Evolutionary conservation across 2,329 filamentous ascomycete species (phyloP).

Genomic region (Gremmenia infestans): DNA sequence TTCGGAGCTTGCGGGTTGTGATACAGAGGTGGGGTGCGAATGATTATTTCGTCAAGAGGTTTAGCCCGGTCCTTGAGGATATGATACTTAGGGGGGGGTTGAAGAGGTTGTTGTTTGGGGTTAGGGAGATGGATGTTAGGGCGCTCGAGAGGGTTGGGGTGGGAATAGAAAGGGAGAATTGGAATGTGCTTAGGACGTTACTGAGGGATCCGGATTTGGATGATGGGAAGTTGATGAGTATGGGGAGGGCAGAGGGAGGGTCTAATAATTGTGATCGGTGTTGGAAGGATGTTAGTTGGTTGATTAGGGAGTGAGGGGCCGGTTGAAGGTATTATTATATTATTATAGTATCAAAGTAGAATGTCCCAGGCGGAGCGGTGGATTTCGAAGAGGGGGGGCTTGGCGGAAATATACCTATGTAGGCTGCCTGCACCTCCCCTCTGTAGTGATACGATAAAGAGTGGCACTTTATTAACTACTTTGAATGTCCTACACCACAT

Average conservation of each 20-base stretch:
- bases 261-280: not conserved
- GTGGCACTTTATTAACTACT: too few species aligned
- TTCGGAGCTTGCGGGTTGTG: slow-evolving; percentile 15
- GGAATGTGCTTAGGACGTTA: slow-evolving; percentile 12
- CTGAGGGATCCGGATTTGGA: slow-evolving; percentile 24
- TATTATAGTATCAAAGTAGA: not conserved
- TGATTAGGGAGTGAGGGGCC: slow-evolving; percentile 6
- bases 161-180: slow-evolving; percentile 8
- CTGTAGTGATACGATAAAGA: too few species aligned
- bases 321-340: not conserved
- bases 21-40: slow-evolving; percentile 23
- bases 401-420: too few species aligned
- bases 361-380: too few species aligned
- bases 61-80: slow-evolving; percentile 20
- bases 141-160: not conserved
- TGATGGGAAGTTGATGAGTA: slow-evolving; percentile 4
- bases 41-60: slow-evolving; percentile 15
- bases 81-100: slow-evolving; percentile 27
- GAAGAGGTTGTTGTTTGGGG: slow-evolving; percentile 21
- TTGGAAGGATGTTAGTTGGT: slow-evolving; percentile 10
- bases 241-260: not conserved
- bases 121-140: slow-evolving; percentile 9
- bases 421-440: too few species aligned
- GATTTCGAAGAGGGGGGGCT: too few species aligned
- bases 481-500: too few species aligned